phyloP scores from a whole-genome alignment of 2,329 filamentous ascomycete species.

The Stagonosporopsis chrysanthemi region DNA sequence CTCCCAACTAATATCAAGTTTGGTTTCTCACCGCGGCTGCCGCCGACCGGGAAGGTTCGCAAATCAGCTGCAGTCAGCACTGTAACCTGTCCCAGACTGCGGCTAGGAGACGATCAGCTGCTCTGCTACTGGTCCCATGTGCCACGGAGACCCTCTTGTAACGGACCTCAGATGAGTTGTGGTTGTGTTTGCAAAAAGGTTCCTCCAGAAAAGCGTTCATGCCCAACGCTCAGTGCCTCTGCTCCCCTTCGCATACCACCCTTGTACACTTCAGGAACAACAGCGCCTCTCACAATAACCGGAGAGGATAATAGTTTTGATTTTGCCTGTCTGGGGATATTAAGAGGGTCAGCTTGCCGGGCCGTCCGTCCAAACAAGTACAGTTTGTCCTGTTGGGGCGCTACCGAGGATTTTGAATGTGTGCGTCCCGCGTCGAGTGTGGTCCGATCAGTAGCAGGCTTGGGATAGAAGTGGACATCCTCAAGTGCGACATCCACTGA shows the following conservation, averaged over 20 bases:
- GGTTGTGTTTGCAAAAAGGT: background rate
- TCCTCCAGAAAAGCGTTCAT: background rate
- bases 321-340: background rate
- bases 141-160: background rate
- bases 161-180: background rate
- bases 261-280: background rate
- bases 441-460: background rate
- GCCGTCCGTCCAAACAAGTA: background rate
- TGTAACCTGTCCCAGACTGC: background rate
- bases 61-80: constrained; percentile 16
- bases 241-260: background rate
- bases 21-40: constrained; percentile 9
- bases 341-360: constrained; percentile 2
- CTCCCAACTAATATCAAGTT: background rate
- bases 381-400: background rate
- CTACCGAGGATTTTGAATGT: background rate
- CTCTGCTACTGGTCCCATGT: background rate
- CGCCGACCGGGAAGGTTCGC: background rate
- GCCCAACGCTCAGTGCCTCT: background rate
- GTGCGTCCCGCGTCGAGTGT: too few relatives aligned
- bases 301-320: background rate
- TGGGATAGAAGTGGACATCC: background rate
- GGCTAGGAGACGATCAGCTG: background rate
- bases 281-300: background rate
- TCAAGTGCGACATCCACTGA: background rate